Evolutionary conservation across 2,329 filamentous ascomycete species (phyloP), one percentile per base, ranked within the genome.

Genomic region (Diaporthe velutina): DNA sequence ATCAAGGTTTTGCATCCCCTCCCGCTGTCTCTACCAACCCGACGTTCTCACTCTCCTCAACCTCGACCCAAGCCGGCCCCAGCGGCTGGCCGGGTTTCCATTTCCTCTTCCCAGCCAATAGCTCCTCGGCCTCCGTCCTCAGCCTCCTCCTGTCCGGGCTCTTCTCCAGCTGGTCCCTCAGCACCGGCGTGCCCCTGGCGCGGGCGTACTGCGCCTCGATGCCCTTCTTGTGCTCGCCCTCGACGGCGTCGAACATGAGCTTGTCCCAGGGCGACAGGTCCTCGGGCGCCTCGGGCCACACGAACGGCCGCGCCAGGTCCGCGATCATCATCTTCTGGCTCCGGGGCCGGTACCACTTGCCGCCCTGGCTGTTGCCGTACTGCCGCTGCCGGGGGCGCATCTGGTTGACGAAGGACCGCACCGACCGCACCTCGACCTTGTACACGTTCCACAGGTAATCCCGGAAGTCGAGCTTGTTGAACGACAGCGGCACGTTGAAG

Each of bases 381-480:
- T 88, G 90, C 74, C 89, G 89, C 48, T 90, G 90, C 73, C 89
- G 88, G 22, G 85, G 84, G 75, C 83, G 90, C 82, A 91, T 89
- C 84, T 93, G 91, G 80, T 94, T 92, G 81, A 98, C 90, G 81
- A 91, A 96, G 71, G 94, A 95, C 76, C 96, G 94, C 76, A 98
- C 92, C 78, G 88, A 88, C 70, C 91, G 86, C 71, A 93, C 91
- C 77, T 92, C 89, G 76, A 98, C 92, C 76, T 90, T 89, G 88
- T 99, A 99, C 57, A 90, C 90, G 83, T 98, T 92, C 86, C 91
- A 94, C 76, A 99, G 93, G 87, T 98, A 99, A 87, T 98, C 96
- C 84, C 95, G 94, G 55, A 99, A 87, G 83, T 99, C 97, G 84
- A 98, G 93, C 86, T 99, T 99, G 88, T 95, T 98, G 88, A 98